These are phyloP conservation scores for Aspergillus novoparasiticus DNA, from an alignment of 2,329 filamentous ascomycete species.

Conservation along the genomic window DNA sequence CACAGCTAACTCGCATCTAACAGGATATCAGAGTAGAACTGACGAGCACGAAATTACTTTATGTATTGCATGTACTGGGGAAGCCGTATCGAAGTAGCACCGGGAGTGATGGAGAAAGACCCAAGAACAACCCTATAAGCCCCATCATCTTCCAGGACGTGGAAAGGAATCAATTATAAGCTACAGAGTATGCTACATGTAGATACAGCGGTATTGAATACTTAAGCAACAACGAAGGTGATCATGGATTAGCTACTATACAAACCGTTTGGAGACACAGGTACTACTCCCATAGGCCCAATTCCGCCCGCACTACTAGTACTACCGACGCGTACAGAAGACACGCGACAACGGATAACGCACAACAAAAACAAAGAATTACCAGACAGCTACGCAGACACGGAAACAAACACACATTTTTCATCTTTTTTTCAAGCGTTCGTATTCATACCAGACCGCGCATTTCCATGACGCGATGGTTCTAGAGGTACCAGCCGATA, in stretches of 20 bases:
- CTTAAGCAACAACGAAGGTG: neutral
- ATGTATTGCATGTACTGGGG: neutral
- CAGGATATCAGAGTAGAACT: neutral
- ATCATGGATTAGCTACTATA: neutral
- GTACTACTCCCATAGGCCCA: neutral
- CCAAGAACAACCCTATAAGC: neutral
- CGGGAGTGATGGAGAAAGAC: neutral
- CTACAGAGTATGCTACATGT: neutral
- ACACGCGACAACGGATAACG: neutral
- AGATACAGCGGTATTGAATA: neutral
- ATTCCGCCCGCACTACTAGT: neutral
- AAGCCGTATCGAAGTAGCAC: neutral
- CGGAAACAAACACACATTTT: neutral
- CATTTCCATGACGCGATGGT: constrained; percentile 28
- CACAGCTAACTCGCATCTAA: neutral
- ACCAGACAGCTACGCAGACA: neutral
- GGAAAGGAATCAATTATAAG: neutral
- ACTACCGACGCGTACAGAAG: neutral
- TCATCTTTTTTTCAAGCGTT: constrained; percentile 25
- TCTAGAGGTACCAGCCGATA: constrained; percentile 40
- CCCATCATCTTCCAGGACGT: neutral
- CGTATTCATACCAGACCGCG: constrained; percentile 42
- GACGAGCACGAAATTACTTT: neutral
- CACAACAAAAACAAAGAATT: neutral
- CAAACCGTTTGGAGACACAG: neutral